Base-by-base conservation (phyloP, 495 filamentous ascomycete genomes). In the Aspergillus incahuasiensis region DNA sequence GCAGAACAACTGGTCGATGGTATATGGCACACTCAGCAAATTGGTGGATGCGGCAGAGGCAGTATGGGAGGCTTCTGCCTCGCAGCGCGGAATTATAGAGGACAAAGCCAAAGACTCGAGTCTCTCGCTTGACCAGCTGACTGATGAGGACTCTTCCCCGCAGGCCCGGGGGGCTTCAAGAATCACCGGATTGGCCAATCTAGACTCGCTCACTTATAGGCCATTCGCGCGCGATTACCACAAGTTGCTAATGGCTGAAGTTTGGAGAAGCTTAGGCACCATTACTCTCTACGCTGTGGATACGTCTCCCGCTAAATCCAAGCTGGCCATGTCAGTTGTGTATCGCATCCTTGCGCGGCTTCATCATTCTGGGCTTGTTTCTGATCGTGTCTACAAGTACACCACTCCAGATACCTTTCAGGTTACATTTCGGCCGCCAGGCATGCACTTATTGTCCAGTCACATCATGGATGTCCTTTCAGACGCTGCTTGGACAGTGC, bases 401-500 rank as follows among this genome's bases (percentile, higher is more conserved):
- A 54, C 60, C 21, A 47, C 39, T 42, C 66, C 64, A 19, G 62
- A 68, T 50, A 48, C 55, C 5, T 71, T 77, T 56, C 61, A 69
- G 16, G 62, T 59, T 34, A 65, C 68, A 4, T 70, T 79, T 24
- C 76, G 83, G 41, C 84, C 85, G 1, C 84, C 85, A 5, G 79
- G 73, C 7, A 68, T 88, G 16, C 71, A 83, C 57, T 46, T 83
- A 6, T 68, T 86, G 20, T 82, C 80, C 2, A 76, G 70, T 15
- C 69, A 78, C 55, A 86, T 87, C 19, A 75, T 87, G 71, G 81
- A 74, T 25, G 76, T 79, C 49, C 63, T 87, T 41, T 82, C 84
- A 2, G 83, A 87, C 55, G 78, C 83, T n/a, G 81, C 76, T 7
- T 86, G 79, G 80, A 65, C 68, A 46, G 76, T 76, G 18, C 79